A percentile compares a stretch with the other conserved stretches of the same genome.
Evolutionary conservation across 2,329 filamentous ascomycete species (phyloP).

Genomic region (Coleophoma crateriformis): DNA sequence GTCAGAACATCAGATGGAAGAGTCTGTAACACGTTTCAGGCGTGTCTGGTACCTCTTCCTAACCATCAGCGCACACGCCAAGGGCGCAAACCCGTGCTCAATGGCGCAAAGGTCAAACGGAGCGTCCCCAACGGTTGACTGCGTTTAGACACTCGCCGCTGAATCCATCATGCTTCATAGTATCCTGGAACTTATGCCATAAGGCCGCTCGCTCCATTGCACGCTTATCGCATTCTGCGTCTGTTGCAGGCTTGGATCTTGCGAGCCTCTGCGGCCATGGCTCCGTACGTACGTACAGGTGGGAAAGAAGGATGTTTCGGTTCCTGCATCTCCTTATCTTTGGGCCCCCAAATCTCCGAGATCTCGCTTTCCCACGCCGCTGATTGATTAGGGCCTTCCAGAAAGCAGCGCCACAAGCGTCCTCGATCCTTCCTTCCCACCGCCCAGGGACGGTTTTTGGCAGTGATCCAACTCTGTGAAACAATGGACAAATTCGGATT

Average conservation of each 20-base stretch:
- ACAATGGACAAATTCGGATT: not conserved
- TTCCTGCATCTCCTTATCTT: no score
- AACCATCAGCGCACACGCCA: not conserved
- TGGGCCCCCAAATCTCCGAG: not conserved
- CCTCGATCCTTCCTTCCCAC: not conserved
- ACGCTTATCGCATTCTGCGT: no score
- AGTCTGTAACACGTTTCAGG: not conserved
- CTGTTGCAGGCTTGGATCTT: no score
- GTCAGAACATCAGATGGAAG: slow-evolving; percentile 2
- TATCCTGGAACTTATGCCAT: no score
- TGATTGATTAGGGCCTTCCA: not conserved
- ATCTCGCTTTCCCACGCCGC: not conserved
- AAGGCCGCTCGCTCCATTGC: no score
- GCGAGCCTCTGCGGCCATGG: no score
- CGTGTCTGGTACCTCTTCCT: not conserved
- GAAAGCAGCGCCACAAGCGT: not conserved
- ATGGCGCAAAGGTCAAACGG: not conserved
- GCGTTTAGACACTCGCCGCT: no score
- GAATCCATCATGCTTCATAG: no score
- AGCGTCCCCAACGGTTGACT: no score
- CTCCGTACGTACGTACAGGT: no score
- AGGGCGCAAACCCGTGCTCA: no score
- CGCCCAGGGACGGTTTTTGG: not conserved
- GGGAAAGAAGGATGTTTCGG: no score
- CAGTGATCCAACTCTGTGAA: not conserved